Base-by-base conservation (phyloP, 23 red algal species). In the Agarophyton chilense region DNA sequence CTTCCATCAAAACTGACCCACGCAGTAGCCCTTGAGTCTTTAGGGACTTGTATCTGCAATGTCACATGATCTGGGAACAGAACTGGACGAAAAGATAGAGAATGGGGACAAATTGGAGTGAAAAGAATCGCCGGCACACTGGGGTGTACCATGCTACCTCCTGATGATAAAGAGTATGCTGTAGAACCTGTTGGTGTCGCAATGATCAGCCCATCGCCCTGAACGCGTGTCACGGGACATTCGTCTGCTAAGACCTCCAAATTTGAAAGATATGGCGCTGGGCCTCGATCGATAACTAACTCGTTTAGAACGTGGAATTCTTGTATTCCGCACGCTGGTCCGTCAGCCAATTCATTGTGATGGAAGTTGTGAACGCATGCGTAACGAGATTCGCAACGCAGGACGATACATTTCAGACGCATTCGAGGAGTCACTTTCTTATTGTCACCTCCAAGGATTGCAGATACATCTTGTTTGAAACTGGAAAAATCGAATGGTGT, bases 21-120 rank as follows among this genome's bases (percentile, higher is more conserved):
- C 26, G 95, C 95, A 28, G 90, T 60, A 0, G 87, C 84, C 10
- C 95, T 87, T 19, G 95, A 75, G 54, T 81, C 77, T 19, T 46
- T 34, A 4, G 84, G 84, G 35, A 98, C 95, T 60, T 91, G 72
- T 26, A 98, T 86, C 55, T 89, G 75, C 21, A 98, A 24, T 12
- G 75, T 79, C 10, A 88, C 90, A 55, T 84, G 55, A 33, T 91
- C 84, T 13, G 95, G 95, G n/a, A 98, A 88, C 39, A 98, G 75
- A 12, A 94, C 82, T 52, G 95, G 95, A 6, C 95, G 56, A 24
- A 98, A 92, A 58, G 86, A 85, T 34, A 98, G 83, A 29, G 95
- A 94, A 80, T 98, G 95, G 19, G 95, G 95, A 81, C 95, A 98
- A 57, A 98, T 88, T 17, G 95, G 95, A 10, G 95, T 98, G 75